These are phyloP conservation scores for Podaxis mareebaensis DNA, from an alignment of 768 basidiomycete species.

Conservation along the genomic window DNA sequence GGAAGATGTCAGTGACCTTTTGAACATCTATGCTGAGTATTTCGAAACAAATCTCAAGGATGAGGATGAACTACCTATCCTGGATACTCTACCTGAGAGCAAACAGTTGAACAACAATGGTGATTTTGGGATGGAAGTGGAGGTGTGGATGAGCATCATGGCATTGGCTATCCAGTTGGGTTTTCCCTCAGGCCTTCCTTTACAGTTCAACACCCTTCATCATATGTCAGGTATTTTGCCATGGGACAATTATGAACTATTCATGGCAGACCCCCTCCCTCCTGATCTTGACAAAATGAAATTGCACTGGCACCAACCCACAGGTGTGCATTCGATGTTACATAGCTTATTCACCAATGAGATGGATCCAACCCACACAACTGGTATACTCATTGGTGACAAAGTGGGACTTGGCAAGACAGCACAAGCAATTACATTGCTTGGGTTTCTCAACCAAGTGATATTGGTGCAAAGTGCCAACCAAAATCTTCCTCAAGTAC, in stretches of 20 bases:
- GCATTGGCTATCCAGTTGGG: background rate
- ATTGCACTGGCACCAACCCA: background rate
- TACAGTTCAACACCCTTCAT: background rate
- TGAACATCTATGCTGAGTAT: background rate
- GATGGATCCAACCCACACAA: background rate
- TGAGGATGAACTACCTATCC: background rate
- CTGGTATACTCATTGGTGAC: background rate
- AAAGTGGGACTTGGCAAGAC: background rate
- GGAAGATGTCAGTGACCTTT: constrained; percentile 1
- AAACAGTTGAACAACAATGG: background rate
- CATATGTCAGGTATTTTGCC: background rate
- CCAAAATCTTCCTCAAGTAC: background rate
- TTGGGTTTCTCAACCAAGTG: background rate
- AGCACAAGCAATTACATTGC: background rate
- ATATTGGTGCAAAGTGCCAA: background rate
- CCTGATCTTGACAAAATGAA: background rate
- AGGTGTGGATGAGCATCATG: background rate
- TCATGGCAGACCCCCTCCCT: background rate
- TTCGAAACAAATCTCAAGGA: background rate
- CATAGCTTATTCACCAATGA: background rate
- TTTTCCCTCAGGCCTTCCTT: background rate
- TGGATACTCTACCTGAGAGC: background rate
- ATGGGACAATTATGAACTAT: background rate
- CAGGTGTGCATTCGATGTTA: background rate
- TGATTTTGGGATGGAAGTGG: background rate